These are phyloP conservation scores for Phytophthora pseudosyringae DNA, from an alignment of 352 stramenopile genomes.

Conservation along the genomic window DNA sequence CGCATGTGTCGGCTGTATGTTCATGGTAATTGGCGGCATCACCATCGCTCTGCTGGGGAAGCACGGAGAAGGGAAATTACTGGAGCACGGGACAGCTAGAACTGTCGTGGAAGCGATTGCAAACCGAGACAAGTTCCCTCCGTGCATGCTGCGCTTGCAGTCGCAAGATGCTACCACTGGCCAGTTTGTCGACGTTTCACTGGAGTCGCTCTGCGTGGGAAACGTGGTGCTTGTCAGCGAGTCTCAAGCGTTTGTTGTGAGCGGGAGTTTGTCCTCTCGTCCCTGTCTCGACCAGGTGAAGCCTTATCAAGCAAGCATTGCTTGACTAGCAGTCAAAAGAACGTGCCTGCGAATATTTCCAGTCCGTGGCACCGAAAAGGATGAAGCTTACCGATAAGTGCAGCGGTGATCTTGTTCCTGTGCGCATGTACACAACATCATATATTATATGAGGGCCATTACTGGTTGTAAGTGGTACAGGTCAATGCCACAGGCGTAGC, in stretches of 20 bases:
- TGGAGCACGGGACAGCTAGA: constrained; percentile 1
- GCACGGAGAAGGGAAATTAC: too few species aligned
- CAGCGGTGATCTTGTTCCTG: too few species aligned
- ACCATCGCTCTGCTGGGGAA: neutral
- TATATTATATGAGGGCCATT: too few species aligned
- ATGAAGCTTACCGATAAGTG: too few species aligned
- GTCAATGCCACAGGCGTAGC: neutral
- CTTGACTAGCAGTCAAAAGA: neutral
- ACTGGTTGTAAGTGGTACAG: too few species aligned
- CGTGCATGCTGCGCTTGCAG: constrained; percentile 11
- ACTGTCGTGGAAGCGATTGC: constrained; percentile 14
- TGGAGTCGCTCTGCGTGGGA: constrained; percentile 11
- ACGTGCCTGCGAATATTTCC: too few species aligned
- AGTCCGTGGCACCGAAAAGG: too few species aligned
- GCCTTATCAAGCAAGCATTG: neutral
- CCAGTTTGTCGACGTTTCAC: neutral
- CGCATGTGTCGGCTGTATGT: constrained; percentile 2
- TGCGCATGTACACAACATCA: too few species aligned
- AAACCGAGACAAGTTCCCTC: constrained; percentile 21
- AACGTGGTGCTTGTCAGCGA: constrained; percentile 8
- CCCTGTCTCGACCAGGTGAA: too few species aligned
- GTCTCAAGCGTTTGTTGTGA: constrained; percentile 2
- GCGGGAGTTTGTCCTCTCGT: neutral
- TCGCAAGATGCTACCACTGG: constrained; percentile 6
- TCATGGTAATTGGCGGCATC: constrained; percentile 3